A percentile compares a stretch with the other conserved stretches of the same genome.
Conservation (phyloP, 2,329 filamentous ascomycete species). For the Penicillium psychrosexuale region DNA sequence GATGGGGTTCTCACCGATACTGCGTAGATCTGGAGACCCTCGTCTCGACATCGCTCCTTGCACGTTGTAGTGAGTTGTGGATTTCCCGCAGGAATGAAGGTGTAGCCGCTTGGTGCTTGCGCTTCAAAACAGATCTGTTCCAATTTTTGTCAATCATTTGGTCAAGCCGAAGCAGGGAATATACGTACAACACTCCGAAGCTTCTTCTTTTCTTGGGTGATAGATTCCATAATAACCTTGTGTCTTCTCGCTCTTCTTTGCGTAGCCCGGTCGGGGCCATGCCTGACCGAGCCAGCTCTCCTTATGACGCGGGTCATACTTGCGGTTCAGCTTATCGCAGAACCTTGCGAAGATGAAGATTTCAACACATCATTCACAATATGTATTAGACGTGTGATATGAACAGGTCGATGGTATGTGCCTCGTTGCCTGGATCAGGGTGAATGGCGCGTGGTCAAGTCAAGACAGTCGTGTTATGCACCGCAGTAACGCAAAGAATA, state of each 20-base stretch:
- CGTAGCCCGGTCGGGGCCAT: constrained; percentile 31
- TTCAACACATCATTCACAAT: constrained; percentile 17
- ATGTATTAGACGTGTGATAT: neutral
- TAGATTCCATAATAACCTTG: constrained; percentile 58
- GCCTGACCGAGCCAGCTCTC: constrained; percentile 36
- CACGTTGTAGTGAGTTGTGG: constrained; percentile 58
- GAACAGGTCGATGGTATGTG: neutral
- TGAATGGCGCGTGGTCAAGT: neutral
- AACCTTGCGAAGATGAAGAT: constrained; percentile 16
- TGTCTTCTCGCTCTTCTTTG: constrained; percentile 44
- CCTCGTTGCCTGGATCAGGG: neutral
- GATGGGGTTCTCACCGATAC: constrained; percentile 54
- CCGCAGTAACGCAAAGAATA: neutral
- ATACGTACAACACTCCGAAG: constrained; percentile 51
- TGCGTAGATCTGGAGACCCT: constrained; percentile 54
- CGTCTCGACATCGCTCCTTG: constrained; percentile 58
- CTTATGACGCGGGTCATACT: constrained; percentile 39
- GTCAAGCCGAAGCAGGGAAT: neutral
- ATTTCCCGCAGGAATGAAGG: constrained; percentile 59
- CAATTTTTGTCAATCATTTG: constrained; percentile 31
- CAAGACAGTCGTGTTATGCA: neutral
- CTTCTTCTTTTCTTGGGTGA: constrained; percentile 60
- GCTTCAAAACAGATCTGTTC: constrained; percentile 54
- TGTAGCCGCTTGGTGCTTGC: constrained; percentile 58
- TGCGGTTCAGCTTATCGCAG: constrained; percentile 19